Base-by-base conservation (phyloP, 805 yeast species). In the Ogataea pignaliae region DNA sequence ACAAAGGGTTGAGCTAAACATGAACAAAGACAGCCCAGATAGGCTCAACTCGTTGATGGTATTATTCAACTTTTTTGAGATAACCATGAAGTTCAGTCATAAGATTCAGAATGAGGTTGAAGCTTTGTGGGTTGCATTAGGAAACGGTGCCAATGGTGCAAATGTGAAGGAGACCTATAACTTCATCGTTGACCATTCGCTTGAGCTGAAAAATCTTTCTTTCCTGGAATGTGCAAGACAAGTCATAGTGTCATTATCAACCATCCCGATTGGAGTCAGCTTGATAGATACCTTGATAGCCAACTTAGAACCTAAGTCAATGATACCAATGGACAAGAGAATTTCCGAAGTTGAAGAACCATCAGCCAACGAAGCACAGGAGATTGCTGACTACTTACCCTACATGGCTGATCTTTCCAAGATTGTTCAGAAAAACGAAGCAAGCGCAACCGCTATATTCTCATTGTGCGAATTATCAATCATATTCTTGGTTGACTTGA, bases 91-190 rank as follows among this genome's bases (percentile, higher is more conserved):
- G 46, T 86, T 83, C 53, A 79, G 90, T 41, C 82, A 83, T 38
- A 70, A 72, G 12, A 79, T 88, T 52, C 87, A 88, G 36, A 85
- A 84, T 54, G 98, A 89, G 54, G 88, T 93, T 10, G 97, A 90
- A 61, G 95, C 95, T 0, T 64, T 93, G 17, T 93, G 99, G 99
- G 88, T 87, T 5, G 91, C 97, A 0, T 69, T 93, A n/a, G 96
- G 95, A 1, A 79, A 76, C 40, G 87, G 85, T 5, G 74, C 76
- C n/a, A 74, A 78, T 28, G 73, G 77, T 29, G 72, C 69, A n/a
- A 89, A 91, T 55, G 82, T 83, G 16, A 80, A 80, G 37, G 81
- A 78, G 1, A 85, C 88, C 16, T 65, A 88, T 56, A 85, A 82
- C 37, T 93, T 81, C 57, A 69, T 88, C 36, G 70, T 87, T 37